These are phyloP conservation scores for Trichoderma aggressivum DNA, from an alignment of 2,329 filamentous ascomycete species.

Conservation along the genomic window DNA sequence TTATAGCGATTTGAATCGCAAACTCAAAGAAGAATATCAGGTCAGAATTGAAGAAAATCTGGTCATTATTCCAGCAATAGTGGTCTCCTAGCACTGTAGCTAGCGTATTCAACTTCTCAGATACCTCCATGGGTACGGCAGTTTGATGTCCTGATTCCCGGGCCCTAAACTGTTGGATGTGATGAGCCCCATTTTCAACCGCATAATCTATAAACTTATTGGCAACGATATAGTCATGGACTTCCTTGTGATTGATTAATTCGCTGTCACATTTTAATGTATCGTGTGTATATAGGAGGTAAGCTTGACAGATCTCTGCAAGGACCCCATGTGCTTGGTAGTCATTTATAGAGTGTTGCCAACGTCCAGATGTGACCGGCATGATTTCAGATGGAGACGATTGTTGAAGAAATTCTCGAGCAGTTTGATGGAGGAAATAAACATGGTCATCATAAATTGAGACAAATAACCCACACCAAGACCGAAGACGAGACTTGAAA, in stretches of 20 bases:
- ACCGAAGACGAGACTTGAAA: not conserved
- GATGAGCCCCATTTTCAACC: accelerated
- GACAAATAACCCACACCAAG: slow-evolving; percentile 30
- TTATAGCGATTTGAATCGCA: accelerated
- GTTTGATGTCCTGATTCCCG: too few species aligned
- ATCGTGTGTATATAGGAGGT: not conserved
- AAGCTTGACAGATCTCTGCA: not conserved
- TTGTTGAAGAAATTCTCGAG: slow-evolving; percentile 29
- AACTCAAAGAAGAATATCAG: too few species aligned
- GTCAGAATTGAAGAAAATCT: too few species aligned
- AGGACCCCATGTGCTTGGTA: not conserved
- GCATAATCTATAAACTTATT: too few species aligned
- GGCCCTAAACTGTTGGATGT: too few species aligned
- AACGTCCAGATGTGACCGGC: not conserved
- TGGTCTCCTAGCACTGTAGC: too few species aligned
- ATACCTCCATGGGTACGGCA: too few species aligned
- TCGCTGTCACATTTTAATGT: not conserved
- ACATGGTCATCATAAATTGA: slow-evolving; percentile 26
- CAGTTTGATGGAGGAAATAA: slow-evolving; percentile 34
- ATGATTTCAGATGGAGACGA: not conserved
- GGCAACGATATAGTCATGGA: accelerated
- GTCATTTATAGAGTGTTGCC: not conserved
- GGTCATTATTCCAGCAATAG: too few species aligned
- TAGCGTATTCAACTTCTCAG: too few species aligned
- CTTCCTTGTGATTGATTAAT: not conserved